A percentile compares a stretch with the other conserved stretches of the same genome.
Conservation (phyloP, 352 stramenopile genomes). For the Halophytophthora batemanensis region DNA sequence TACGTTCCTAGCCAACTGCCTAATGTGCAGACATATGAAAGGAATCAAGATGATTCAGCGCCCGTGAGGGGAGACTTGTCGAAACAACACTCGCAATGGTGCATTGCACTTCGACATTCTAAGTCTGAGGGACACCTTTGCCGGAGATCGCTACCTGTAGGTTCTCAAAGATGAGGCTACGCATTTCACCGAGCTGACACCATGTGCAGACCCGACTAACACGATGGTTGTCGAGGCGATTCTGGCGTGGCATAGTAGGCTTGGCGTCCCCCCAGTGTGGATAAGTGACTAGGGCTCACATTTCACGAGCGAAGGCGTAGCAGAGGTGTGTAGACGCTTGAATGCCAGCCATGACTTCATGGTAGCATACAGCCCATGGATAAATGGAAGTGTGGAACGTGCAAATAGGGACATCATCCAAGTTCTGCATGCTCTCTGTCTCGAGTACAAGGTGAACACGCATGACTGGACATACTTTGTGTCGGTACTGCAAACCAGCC, state of each 20-base stretch:
- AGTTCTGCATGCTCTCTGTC: constrained; percentile 14
- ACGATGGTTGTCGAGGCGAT: constrained; percentile 2
- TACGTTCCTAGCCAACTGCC: background rate
- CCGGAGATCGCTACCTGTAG: constrained; percentile 6
- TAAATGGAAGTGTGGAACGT: constrained; percentile 5
- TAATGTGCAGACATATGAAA: constrained; percentile 13
- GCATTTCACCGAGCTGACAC: constrained; percentile 5
- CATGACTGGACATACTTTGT: too few relatives aligned
- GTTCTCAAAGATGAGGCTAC: constrained; percentile 16
- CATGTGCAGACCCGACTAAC: background rate
- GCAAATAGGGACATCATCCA: too few relatives aligned
- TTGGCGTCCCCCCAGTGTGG: constrained; percentile 16
- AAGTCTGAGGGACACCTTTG: constrained; percentile 6
- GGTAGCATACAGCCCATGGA: constrained; percentile 1
- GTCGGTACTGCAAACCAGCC: too few relatives aligned
- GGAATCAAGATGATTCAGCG: constrained; percentile 7
- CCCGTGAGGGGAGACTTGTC: constrained; percentile 9
- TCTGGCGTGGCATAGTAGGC: constrained; percentile 2
- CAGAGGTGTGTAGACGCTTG: constrained; percentile 4
- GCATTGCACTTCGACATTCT: constrained; percentile 12
- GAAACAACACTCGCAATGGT: constrained; percentile 12
- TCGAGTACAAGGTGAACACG: constrained; percentile 11
- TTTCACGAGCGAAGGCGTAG: constrained; percentile 27
- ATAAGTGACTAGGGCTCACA: constrained; percentile 23
- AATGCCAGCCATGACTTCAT: constrained; percentile 8